Conservation (phyloP, 305 asterid species). For the Fraxinus sp. region DNA sequence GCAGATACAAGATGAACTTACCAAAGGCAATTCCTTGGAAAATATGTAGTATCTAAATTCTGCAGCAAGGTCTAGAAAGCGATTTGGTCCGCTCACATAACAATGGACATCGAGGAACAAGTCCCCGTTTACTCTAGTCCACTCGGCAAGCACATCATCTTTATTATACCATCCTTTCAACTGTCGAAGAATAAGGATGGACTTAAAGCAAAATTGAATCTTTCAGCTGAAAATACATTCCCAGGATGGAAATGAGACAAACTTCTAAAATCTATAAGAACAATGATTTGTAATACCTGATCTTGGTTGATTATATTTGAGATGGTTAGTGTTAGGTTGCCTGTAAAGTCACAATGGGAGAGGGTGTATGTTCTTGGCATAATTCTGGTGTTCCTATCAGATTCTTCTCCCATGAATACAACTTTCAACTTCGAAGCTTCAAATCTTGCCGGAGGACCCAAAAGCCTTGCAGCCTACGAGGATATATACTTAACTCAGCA, state of each 20-base stretch:
- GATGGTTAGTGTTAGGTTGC: constrained; percentile 71
- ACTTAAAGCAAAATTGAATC: not conserved
- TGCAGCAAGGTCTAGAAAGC: constrained; percentile 63
- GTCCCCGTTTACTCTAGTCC: constrained; percentile 71
- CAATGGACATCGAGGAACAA: constrained; percentile 83
- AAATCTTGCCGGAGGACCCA: constrained; percentile 93
- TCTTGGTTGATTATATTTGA: constrained; percentile 65
- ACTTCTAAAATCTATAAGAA: not conserved
- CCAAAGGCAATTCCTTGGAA: constrained; percentile 95
- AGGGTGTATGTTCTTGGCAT: constrained; percentile 84
- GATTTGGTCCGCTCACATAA: constrained; percentile 76
- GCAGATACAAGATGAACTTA: constrained; percentile 27
- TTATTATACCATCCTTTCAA: constrained; percentile 88
- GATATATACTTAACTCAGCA: constrained; percentile 8
- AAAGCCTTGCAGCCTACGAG: constrained; percentile 65
- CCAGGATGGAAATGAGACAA: not conserved
- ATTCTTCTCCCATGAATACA: constrained; percentile 55
- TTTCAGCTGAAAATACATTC: not conserved
- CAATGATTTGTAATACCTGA: constrained; percentile 45
- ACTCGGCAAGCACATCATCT: constrained; percentile 91
- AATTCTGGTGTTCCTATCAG: constrained; percentile 33
- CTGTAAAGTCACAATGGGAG: constrained; percentile 94
- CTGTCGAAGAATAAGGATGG: constrained; percentile 31
- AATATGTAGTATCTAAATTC: constrained; percentile 80
- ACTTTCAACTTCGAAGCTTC: constrained; percentile 85